Conservation (phyloP, 768 basidiomycete species). For the Kwoniella pini region DNA sequence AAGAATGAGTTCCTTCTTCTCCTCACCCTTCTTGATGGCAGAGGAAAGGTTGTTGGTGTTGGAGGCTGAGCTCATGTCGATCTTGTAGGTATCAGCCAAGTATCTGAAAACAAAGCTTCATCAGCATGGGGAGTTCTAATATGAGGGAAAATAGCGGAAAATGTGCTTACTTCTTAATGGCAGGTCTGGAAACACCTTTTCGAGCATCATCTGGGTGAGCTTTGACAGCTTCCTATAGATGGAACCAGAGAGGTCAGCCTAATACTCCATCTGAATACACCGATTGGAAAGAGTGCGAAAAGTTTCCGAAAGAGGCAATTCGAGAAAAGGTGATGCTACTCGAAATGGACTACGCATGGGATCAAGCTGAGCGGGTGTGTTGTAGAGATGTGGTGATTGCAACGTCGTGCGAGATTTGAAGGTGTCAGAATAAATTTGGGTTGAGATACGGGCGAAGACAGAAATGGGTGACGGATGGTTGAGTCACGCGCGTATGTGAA, state of each 20-base stretch:
- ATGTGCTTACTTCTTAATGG: constrained; percentile 73
- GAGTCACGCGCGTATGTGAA: constrained; percentile 12
- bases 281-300: neutral
- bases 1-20: constrained; percentile 77
- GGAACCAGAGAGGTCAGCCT: constrained; percentile 16
- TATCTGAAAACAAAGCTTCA: constrained; percentile 60
- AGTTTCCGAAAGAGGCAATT: constrained; percentile 39
- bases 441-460: constrained; percentile 9
- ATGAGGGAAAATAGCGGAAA: neutral
- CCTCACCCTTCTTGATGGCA: constrained; percentile 77
- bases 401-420: neutral
- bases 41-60: constrained; percentile 76
- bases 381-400: too few relatives aligned
- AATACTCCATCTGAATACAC: neutral
- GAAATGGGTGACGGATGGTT: constrained; percentile 11
- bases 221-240: constrained; percentile 69
- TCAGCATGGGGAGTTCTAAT: neutral
- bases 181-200: constrained; percentile 70
- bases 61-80: constrained; percentile 72
- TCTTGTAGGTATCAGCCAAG: constrained; percentile 78
- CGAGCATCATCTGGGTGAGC: constrained; percentile 67
- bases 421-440: neutral
- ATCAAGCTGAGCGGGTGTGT: too few relatives aligned
- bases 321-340: neutral
- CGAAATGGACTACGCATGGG: constrained; percentile 2